Conservation (phyloP, 352 stramenopile species). For the Pythium volutum region DNA sequence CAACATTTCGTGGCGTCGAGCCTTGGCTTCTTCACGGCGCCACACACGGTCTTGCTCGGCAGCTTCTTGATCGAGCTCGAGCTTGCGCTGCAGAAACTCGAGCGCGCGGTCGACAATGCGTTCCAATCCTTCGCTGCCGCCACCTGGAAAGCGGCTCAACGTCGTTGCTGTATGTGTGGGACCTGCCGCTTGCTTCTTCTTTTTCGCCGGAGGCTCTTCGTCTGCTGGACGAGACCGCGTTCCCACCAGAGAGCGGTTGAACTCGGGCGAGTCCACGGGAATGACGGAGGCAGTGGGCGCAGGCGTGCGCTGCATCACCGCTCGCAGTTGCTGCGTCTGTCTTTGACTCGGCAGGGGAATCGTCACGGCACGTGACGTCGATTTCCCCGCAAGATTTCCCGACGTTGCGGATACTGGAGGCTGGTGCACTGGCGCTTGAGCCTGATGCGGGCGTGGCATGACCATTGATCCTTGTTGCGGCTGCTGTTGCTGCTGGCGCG, state of each 20-base stretch:
- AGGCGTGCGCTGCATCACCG: background rate
- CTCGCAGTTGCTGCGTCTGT: background rate
- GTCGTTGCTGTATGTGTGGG: background rate
- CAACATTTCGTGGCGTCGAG: slow-evolving; percentile 9
- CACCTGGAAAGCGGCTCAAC: background rate
- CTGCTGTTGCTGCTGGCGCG: background rate
- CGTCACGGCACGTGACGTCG: background rate
- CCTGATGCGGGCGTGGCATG: background rate
- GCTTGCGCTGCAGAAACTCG: slow-evolving; percentile 13
- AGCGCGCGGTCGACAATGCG: slow-evolving; percentile 1
- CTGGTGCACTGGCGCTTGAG: background rate
- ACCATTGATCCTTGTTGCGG: background rate
- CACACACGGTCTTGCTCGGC: slow-evolving; percentile 9
- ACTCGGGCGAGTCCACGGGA: slow-evolving; percentile 3
- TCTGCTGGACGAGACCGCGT: background rate
- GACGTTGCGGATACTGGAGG: background rate
- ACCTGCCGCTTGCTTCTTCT: background rate
- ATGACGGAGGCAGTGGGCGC: background rate
- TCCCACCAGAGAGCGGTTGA: no score
- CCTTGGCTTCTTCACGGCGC: slow-evolving; percentile 13
- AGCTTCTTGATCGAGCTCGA: slow-evolving; percentile 13
- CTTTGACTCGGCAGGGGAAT: background rate
- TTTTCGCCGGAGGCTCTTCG: background rate
- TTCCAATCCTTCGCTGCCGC: slow-evolving; percentile 1
- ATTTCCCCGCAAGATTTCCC: background rate